Conservation (phyloP, 2,329 filamentous ascomycete genomes). For the Fusarium sambucinum region DNA sequence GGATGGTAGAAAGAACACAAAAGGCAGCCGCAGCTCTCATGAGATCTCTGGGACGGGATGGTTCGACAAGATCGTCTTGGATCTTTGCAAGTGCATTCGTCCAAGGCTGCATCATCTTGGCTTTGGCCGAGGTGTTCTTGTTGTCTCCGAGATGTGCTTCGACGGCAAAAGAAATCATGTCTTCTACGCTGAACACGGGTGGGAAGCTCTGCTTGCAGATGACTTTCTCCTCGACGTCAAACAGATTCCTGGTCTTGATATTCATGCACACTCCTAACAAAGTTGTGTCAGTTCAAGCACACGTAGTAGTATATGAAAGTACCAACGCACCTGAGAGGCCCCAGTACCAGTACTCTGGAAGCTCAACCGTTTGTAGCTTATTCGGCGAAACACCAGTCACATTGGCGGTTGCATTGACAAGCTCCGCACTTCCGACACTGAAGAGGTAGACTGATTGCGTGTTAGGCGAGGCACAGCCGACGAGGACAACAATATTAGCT, state of each 20-base stretch:
- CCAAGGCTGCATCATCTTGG: not conserved
- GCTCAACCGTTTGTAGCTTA: not conserved
- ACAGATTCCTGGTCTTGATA: not conserved
- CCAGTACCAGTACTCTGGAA: constrained; percentile 5
- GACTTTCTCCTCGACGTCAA: not conserved
- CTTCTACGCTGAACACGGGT: not conserved
- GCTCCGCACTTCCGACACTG: not conserved
- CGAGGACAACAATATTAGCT: not conserved
- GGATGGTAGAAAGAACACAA: not conserved
- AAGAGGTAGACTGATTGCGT: not conserved
- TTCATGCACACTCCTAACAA: not conserved
- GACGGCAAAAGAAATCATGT: not conserved
- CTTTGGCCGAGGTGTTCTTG: rapidly evolving
- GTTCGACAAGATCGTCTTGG: not conserved
- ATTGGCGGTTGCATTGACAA: not conserved
- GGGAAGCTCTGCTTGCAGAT: not conserved
- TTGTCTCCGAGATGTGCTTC: not conserved
- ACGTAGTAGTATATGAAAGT: rapidly evolving
- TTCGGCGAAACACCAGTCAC: not conserved
- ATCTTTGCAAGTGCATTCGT: not conserved
- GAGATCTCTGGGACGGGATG: not conserved
- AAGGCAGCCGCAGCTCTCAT: not conserved
- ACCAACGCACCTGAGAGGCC: not conserved
- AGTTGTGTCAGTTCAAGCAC: not conserved
- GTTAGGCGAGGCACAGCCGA: not conserved